Conservation (phyloP, 306 rosid genomes). For the Ormosia emarginata region DNA sequence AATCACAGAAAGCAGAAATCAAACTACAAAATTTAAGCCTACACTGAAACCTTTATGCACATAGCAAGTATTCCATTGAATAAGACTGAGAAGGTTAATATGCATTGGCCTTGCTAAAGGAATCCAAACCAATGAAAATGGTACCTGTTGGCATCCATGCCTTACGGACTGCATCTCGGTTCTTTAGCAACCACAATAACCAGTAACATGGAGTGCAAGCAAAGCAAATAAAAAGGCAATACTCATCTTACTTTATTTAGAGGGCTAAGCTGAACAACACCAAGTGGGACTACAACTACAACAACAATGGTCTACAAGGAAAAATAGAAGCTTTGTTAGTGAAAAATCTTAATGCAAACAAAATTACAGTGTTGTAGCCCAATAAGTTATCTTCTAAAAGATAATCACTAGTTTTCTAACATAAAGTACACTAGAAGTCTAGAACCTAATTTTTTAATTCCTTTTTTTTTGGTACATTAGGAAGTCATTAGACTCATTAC, state of each 20-base stretch:
- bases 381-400: not conserved
- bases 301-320: conserved; percentile 71
- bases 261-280: conserved; percentile 95
- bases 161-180: conserved; percentile 72
- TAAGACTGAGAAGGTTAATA: not conserved
- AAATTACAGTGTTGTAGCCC: conserved; percentile 3
- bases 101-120: not conserved
- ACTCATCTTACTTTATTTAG: conserved; percentile 62
- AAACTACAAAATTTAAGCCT: conserved; percentile 12
- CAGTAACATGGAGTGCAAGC: conserved; percentile 2
- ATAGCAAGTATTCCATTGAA: not conserved
- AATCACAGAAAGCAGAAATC: not conserved
- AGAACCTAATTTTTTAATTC: not conserved
- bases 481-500: not conserved
- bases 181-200: conserved; percentile 28
- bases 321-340: conserved; percentile 21
- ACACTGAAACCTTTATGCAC: not conserved
- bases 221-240: conserved; percentile 14
- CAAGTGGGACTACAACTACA: conserved; percentile 75
- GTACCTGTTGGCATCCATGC: conserved; percentile 79
- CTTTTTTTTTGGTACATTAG: not conserved
- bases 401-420: conserved; percentile 11
- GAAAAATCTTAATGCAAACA: not conserved
- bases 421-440: not conserved
- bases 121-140: conserved; percentile 12